Conservation (phyloP, 441 rosid species). For the Dalechampia spathulata region DNA sequence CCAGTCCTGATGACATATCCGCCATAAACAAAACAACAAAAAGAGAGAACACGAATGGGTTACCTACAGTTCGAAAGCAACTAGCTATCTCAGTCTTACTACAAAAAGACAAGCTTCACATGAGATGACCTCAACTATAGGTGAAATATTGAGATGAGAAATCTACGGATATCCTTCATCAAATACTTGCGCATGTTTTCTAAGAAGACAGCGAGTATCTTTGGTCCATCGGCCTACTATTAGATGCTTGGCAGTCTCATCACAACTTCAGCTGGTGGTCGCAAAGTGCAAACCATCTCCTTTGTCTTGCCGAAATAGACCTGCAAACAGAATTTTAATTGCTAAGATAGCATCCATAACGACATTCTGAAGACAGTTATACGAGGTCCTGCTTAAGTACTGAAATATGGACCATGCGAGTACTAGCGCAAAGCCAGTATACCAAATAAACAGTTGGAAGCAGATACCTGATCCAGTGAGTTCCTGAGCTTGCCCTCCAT, state of each 20-base stretch:
- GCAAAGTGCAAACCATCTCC: slow-evolving; percentile 90
- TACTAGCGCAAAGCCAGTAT: too few species aligned
- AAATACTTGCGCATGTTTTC: not conserved
- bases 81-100: not conserved
- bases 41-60: not conserved
- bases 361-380: not conserved
- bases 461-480: slow-evolving; percentile 81
- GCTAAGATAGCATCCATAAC: not conserved
- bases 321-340: slow-evolving; percentile 27
- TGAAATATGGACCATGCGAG: too few species aligned
- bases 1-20: not conserved
- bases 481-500: slow-evolving; percentile 92
- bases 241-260: slow-evolving; percentile 62
- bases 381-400: not conserved
- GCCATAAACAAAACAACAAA: too few species aligned
- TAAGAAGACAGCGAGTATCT: not conserved
- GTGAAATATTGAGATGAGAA: not conserved
- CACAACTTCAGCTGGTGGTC: slow-evolving; percentile 73
- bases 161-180: slow-evolving; percentile 2
- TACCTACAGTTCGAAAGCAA: not conserved
- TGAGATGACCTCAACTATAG: not conserved
- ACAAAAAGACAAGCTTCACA: not conserved
- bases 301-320: slow-evolving; percentile 96
- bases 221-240: slow-evolving; percentile 2
- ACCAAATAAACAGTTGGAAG: not conserved